Evolutionary conservation across 768 basidiomycete genomes (phyloP).

Genomic region (Tricholomella constricta): DNA sequence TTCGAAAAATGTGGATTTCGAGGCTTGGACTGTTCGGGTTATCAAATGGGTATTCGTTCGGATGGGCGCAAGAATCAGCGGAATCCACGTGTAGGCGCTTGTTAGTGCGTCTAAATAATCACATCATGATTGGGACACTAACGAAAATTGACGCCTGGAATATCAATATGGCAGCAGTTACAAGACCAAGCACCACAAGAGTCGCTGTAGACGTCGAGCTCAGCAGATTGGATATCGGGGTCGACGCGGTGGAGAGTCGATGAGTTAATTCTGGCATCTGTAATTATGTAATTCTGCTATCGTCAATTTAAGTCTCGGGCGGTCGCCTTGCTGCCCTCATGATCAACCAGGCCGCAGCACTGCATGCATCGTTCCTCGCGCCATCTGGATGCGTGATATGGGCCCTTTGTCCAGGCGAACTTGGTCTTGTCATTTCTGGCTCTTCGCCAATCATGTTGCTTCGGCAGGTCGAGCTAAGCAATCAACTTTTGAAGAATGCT

Average conservation of each 20-base stretch:
- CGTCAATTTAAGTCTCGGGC: too few species aligned
- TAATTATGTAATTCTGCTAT: slow-evolving; percentile 9
- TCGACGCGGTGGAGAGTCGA: neutral
- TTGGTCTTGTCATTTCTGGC: too few species aligned
- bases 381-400: too few species aligned
- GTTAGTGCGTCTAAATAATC: neutral
- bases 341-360: too few species aligned
- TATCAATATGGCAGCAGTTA: slow-evolving; percentile 2
- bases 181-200: slow-evolving; percentile 4
- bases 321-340: too few species aligned
- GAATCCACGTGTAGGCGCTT: slow-evolving; percentile 3
- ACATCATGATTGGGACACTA: slow-evolving; percentile 7
- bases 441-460: too few species aligned
- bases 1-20: slow-evolving; percentile 1
- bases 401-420: too few species aligned
- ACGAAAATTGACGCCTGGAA: slow-evolving; percentile 9
- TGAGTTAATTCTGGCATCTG: neutral
- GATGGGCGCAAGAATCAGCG: neutral
- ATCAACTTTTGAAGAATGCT: too few species aligned
- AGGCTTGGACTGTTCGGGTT: slow-evolving; percentile 9
- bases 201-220: slow-evolving; percentile 12
- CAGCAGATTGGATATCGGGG: slow-evolving; percentile 13
- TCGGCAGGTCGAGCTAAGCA: too few species aligned
- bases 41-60: slow-evolving; percentile 2
- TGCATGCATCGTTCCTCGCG: too few species aligned